Base-by-base conservation (phyloP, 2,329 filamentous ascomycete genomes). In the Ophiostoma populinum region DNA sequence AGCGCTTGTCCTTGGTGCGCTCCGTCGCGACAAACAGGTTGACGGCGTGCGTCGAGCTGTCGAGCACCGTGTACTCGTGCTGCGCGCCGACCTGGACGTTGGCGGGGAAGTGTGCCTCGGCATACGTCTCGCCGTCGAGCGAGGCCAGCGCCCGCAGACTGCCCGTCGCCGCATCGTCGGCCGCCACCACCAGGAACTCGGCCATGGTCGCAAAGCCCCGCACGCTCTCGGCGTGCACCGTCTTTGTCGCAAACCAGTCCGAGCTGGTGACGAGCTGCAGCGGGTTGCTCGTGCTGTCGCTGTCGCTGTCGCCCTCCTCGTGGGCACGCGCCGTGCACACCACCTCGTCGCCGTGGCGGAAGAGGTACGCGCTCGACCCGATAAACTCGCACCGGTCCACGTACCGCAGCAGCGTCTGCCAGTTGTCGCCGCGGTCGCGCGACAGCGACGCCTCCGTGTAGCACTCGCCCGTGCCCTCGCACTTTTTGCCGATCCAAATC, bases 141-240 rank as follows among this genome's bases (percentile, higher is more conserved):
- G 83, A 94, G 30, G 82, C 72, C 46, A 86, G 75, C 22, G 87
- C 77, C 41, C 75, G 75, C 40, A 94, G 61, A 2, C 70, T 78
- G 25, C 75, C 62, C 37, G 70, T 62, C 24, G 80, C 72, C 21
- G 73, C 61, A 39, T 85, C 72, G 40, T 77, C 67, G 6, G 77
- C 75, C 2, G 86, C 86, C 33, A 93, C 78, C 25, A 98, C 72
- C 48, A 98, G 90, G 53, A 93, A 98, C 52, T 98, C 90, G 25
- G 80, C 77, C 87, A 94, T 95, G 5, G 80, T 92, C 2, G 85
- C 87, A 55, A 92, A 95, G 45, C 79, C 77, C 46, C 78, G 72
- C 27, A 93, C 79, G 40, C 86, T 68, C 17, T 70, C 64, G 50
- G 79, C 74, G 39, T 72, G 65, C 16, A 71, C 60, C 11, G 61